These are phyloP conservation scores for Ascochyta lentis DNA, from an alignment of 2,329 filamentous ascomycete genomes.

Conservation along the genomic window DNA sequence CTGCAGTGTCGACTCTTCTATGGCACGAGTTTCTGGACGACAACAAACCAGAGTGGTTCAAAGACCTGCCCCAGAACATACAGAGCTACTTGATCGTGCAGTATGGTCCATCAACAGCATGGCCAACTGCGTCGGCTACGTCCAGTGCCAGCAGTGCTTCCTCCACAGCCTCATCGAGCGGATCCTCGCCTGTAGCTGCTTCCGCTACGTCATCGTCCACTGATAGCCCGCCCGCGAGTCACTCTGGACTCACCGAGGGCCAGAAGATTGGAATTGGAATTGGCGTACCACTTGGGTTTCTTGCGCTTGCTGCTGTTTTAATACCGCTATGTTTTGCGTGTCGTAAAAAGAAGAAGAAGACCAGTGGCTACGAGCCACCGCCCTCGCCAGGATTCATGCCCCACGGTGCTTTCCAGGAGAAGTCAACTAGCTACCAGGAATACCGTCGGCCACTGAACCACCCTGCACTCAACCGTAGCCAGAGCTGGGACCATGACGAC, in stretches of 20 bases:
- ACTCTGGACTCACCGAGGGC: slow-evolving; percentile 28
- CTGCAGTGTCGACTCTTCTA: slow-evolving; percentile 44
- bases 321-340: slow-evolving; percentile 37
- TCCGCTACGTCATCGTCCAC: slow-evolving; percentile 16
- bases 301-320: slow-evolving; percentile 55
- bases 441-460: slow-evolving; percentile 34
- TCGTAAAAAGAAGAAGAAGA: slow-evolving; percentile 32
- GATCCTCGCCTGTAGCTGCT: background rate
- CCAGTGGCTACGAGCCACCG: slow-evolving; percentile 38
- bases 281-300: slow-evolving; percentile 62
- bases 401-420: slow-evolving; percentile 44
- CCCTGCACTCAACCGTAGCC: slow-evolving; percentile 21
- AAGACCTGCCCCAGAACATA: slow-evolving; percentile 39
- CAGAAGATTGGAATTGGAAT: slow-evolving; percentile 46
- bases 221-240: slow-evolving; percentile 24
- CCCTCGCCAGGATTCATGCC: slow-evolving; percentile 48
- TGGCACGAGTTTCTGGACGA: slow-evolving; percentile 44
- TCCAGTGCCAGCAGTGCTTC: slow-evolving; percentile 5
- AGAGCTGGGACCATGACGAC: slow-evolving; percentile 44
- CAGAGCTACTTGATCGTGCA: slow-evolving; percentile 43
- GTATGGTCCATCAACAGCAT: slow-evolving; percentile 44
- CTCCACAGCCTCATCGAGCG: slow-evolving; percentile 10
- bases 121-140: slow-evolving; percentile 26
- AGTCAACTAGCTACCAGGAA: slow-evolving; percentile 26
- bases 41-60: slow-evolving; percentile 45